Evolutionary conservation across 345 rosid species (phyloP).

Genomic region (Acer campestre): DNA sequence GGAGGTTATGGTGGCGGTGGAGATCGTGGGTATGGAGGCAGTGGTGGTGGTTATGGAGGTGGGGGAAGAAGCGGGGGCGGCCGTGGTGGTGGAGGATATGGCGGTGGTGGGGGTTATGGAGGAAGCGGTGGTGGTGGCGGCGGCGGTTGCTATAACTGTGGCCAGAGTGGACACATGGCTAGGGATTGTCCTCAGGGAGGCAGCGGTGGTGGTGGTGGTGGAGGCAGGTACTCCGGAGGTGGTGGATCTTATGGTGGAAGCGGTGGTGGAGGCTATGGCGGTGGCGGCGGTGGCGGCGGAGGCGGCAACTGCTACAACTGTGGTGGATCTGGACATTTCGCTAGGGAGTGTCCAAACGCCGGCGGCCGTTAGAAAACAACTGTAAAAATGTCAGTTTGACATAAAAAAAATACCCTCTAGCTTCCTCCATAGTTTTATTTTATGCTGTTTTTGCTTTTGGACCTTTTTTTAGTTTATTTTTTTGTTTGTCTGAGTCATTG

Average conservation of each 20-base stretch:
- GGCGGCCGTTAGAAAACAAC: conserved; percentile 40
- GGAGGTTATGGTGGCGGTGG: conserved; percentile 30
- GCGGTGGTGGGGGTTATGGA: conserved; percentile 24
- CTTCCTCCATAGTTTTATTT: not conserved
- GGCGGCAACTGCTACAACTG: conserved; percentile 72
- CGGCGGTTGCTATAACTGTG: conserved; percentile 46
- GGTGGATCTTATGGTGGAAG: conserved; percentile 22
- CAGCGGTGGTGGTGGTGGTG: conserved; percentile 44
- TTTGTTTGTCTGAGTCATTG: not conserved
- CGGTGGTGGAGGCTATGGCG: conserved; percentile 31
- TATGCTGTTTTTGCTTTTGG: not conserved
- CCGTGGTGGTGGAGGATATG: conserved; percentile 42
- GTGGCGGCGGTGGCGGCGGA: conserved; percentile 47
- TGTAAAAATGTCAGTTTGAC: conserved; percentile 10
- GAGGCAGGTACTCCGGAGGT: conserved; percentile 25
- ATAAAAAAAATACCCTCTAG: not conserved
- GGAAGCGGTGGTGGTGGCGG: conserved; percentile 20
- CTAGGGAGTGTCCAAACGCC: conserved; percentile 74
- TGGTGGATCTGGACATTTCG: conserved; percentile 82
- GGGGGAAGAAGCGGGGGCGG: conserved; percentile 29
- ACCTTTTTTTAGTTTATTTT: not conserved
- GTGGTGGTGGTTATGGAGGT: conserved; percentile 25
- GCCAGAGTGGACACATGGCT: conserved; percentile 53
- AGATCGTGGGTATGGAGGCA: conserved; percentile 18
- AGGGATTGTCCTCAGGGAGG: conserved; percentile 53